Evolutionary conservation across 352 stramenopile genomes (phyloP).

Genomic region (Phytophthora citrophthora): DNA sequence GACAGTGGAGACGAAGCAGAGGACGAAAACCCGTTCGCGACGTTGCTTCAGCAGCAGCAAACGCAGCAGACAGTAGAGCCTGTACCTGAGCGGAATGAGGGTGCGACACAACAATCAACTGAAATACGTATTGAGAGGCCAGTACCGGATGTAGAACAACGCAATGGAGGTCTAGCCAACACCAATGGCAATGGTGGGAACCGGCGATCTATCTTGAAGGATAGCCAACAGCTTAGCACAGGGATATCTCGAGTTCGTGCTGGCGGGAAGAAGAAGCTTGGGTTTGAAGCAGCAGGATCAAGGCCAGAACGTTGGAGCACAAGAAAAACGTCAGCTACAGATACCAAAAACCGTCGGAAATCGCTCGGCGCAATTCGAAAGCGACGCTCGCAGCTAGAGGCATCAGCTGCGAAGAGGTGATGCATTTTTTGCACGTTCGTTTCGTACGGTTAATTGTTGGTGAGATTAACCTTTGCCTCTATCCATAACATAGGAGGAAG

Average conservation of each 20-base stretch:
- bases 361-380: slow-evolving; percentile 43
- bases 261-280: slow-evolving; percentile 29
- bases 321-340: slow-evolving; percentile 29
- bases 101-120: not conserved
- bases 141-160: not conserved
- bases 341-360: slow-evolving; percentile 44
- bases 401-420: slow-evolving; percentile 31
- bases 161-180: not conserved
- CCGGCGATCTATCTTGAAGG: slow-evolving; percentile 25
- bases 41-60: slow-evolving; percentile 45
- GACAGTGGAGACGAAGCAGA: slow-evolving; percentile 40
- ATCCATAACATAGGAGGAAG: slow-evolving; percentile 24
- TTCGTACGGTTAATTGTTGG: not conserved
- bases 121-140: not conserved
- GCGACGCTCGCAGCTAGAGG: slow-evolving; percentile 31
- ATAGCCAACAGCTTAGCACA: slow-evolving; percentile 7
- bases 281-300: slow-evolving; percentile 55
- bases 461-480: not conserved
- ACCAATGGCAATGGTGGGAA: not conserved
- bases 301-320: slow-evolving; percentile 56
- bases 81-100: not conserved
- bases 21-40: slow-evolving; percentile 69
- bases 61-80: slow-evolving; percentile 2
- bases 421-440: not conserved
- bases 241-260: not conserved